A percentile compares a stretch with the other conserved stretches of the same genome.
phyloP scores from a whole-genome alignment of 2,329 filamentous ascomycete species.

The Fusarium euwallaceae region DNA sequence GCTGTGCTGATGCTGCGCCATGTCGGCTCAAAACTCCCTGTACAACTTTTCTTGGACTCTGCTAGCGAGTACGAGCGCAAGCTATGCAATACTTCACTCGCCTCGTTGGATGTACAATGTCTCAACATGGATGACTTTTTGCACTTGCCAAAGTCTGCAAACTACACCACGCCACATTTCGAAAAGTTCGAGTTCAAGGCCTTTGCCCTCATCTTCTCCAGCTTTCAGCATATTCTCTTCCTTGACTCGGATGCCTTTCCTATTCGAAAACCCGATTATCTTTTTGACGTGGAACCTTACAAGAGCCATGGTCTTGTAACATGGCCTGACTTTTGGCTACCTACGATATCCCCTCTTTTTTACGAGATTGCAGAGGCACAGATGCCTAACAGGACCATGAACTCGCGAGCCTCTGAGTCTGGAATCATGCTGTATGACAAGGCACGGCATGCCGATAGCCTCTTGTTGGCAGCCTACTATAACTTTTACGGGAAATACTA shows the following conservation, averaged over 20 bases:
- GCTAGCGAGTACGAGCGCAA: constrained; percentile 27
- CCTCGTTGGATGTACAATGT: constrained; percentile 24
- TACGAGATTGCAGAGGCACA: constrained; percentile 35
- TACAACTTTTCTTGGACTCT: constrained; percentile 38
- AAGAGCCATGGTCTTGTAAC: constrained; percentile 36
- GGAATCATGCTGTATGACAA: constrained; percentile 43
- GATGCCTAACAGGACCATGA: constrained; percentile 32
- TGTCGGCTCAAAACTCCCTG: constrained; percentile 35
- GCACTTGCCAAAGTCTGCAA: constrained; percentile 3
- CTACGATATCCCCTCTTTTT: constrained; percentile 41
- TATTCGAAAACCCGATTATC: constrained; percentile 31
- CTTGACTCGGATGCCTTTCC: constrained; percentile 44
- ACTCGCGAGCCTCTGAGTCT: constrained; percentile 39
- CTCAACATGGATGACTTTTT: constrained; percentile 42
- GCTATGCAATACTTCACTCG: constrained; percentile 20
- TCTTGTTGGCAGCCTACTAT: constrained; percentile 41
- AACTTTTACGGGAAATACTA: constrained; percentile 43
- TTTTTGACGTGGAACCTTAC: constrained; percentile 38
- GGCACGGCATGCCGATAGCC: constrained; percentile 37
- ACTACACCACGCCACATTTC: constrained; percentile 15
- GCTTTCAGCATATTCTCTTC: constrained; percentile 40
- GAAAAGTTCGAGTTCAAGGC: constrained; percentile 40
- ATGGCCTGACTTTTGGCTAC: constrained; percentile 46
- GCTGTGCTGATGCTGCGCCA: constrained; percentile 40
- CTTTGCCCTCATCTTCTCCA: constrained; percentile 41